Evolutionary conservation across 345 rosid genomes (phyloP), one percentile per base, ranked within the genome.

Genomic region (Lepidium didymum): DNA sequence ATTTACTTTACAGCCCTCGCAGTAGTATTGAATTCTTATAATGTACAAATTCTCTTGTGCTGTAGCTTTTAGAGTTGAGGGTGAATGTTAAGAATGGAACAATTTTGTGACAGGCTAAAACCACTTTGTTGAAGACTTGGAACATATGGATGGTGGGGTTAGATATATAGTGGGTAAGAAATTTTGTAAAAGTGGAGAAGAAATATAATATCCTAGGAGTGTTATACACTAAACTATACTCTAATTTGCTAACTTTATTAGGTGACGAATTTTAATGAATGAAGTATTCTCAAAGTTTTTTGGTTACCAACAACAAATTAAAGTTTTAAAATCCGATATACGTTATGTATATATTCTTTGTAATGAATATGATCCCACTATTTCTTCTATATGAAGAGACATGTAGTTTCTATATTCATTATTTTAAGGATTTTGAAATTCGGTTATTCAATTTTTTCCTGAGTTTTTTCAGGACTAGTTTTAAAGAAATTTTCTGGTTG

Each of bases 51-150:
- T 56, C 4, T 15, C 46, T 3, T 64, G 16, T 56, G 44, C n/a
- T 72, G 76, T 72, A 72, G 42, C 56, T 56, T 60, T 64, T 68
- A 8, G 70, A 49, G 43, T 42, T 60, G 53, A 50, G 67, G 38
- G 50, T 57, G 57, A 37, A 9, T 69, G 60, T 69, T 18, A 3
- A 13, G 27, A 25, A 13, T 23, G 45, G 52, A 57, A 57, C 49
- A 56, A 49, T 68, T 68, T 47, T 47, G 65, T 69, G 31, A 14
- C 12, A 14, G 56, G 35, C 62, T 43, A 50, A 41, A 16, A 7
- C 27, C n/a, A 62, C 47, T 52, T 29, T 60, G 53, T 69, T 21
- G 21, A 40, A 70, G 40, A 43, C 34, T 45, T 45, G 21, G 9
- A 55, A 9, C 25, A 64, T 55, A 19, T 55, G 44, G 34, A 46